Evolutionary conservation across 352 stramenopile species (phyloP).

Genomic region (Pythium oligandrum): DNA sequence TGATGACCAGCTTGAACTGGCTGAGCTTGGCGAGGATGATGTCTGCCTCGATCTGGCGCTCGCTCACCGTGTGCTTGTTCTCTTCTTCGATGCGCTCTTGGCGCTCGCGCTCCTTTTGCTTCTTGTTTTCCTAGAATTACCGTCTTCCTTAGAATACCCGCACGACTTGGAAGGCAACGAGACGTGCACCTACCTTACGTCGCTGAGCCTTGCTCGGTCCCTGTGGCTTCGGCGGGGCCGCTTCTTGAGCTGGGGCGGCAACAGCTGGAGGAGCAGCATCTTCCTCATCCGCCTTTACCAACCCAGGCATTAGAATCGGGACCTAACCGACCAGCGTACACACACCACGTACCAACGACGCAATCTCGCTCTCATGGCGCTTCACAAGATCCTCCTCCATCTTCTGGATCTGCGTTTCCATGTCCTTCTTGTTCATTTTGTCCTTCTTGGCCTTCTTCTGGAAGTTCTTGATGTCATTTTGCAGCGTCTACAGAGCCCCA

Average conservation of each 20-base stretch:
- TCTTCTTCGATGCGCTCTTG: constrained; percentile 71
- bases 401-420: constrained; percentile 41
- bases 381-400: constrained; percentile 59
- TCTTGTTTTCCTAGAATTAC: constrained; percentile 49
- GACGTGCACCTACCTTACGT: constrained; percentile 30
- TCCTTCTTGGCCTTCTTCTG: constrained; percentile 88
- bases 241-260: constrained; percentile 1
- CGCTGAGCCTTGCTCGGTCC: constrained; percentile 67
- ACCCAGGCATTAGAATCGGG: neutral
- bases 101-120: constrained; percentile 67
- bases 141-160: too few relatives aligned
- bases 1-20: constrained; percentile 62
- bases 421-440: constrained; percentile 69
- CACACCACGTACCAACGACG: constrained; percentile 21
- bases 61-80: constrained; percentile 74
- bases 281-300: constrained; percentile 8
- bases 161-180: too few relatives aligned
- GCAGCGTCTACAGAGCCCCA: constrained; percentile 42
- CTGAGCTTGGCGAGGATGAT: constrained; percentile 59
- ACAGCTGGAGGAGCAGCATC: neutral
- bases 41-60: constrained; percentile 79
- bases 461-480: constrained; percentile 74
- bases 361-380: constrained; percentile 51
- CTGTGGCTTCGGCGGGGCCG: constrained; percentile 16
- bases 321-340: neutral